Conservation (phyloP, 495 filamentous ascomycete genomes). For the Apodospora peruviana region DNA sequence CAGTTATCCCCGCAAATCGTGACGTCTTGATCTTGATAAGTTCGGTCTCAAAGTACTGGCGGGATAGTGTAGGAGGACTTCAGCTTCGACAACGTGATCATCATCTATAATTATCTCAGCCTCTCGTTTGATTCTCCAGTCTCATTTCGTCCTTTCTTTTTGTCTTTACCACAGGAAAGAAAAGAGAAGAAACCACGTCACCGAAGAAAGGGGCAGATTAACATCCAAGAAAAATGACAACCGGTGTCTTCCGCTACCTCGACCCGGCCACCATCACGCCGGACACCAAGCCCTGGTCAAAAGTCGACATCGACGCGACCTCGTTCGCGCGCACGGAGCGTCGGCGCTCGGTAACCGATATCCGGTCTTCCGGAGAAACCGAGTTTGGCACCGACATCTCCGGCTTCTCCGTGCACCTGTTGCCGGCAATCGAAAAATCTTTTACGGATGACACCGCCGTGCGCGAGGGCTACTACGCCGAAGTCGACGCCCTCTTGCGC, state of each 20-base stretch:
- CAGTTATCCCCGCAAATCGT: too few species aligned
- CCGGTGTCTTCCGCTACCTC: slow-evolving; percentile 22
- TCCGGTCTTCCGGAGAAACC: slow-evolving; percentile 12
- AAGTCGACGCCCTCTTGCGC: slow-evolving; percentile 65
- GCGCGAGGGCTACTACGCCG: slow-evolving; percentile 66
- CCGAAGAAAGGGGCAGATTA: too few species aligned
- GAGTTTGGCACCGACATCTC: slow-evolving; percentile 34
- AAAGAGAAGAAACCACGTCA: too few species aligned
- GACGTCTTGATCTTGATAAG: too few species aligned
- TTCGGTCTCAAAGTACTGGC: too few species aligned
- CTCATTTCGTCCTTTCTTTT: too few species aligned
- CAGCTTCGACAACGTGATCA: too few species aligned
- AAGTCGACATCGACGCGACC: slow-evolving; percentile 31
- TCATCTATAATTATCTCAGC: too few species aligned
- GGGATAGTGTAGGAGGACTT: too few species aligned
- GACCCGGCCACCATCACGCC: slow-evolving; percentile 17
- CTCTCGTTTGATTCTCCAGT: too few species aligned
- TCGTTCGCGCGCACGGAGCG: slow-evolving; percentile 22
- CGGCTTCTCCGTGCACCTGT: slow-evolving; percentile 34
- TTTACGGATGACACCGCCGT: slow-evolving; percentile 61
- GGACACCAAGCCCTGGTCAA: slow-evolving; percentile 31
- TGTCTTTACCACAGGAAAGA: too few species aligned
- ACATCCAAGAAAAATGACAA: slow-evolving; percentile 24
- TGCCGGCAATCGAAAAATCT: slow-evolving; percentile 32
- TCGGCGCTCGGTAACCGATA: slow-evolving; percentile 24